Evolutionary conservation across 2,329 filamentous ascomycete species (phyloP), one percentile per base, ranked within the genome.

Genomic region (Chrysoporthe cubensis): DNA sequence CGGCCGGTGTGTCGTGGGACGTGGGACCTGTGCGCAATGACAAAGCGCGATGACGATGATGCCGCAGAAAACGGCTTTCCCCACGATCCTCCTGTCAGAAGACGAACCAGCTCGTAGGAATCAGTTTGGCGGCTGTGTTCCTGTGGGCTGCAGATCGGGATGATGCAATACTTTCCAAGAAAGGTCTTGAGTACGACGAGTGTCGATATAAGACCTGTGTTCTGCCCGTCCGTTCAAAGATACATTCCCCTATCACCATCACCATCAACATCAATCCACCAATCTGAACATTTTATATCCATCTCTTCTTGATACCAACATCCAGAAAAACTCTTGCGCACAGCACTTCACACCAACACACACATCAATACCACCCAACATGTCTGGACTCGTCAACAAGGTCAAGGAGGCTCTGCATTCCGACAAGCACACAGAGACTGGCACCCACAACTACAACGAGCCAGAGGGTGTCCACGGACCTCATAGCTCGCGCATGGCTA

Each of bases 311-410:
- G 37, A 26, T 18, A 42, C 16, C 7, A 40, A 58, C 34, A 42
- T 58, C 5, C 34, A 59, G 0, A 26, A 59, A 46, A 62, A 69
- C 44, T 48, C 56, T 4, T 26, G 26, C 26, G 21, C 58, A 21
- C 52, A 46, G 63, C 64, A 37, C 43, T 34, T 59, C 32, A 68
- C 52, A 72, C 59, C 54, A 34, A 62, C 57, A 26, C 26, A 26
- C 26, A 26, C 21, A 54, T n/a, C n/a, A 18, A 56, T 64, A 73
- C 64, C 68, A 74, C 60, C 67, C 80, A 87, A 70, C 75, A 88
- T 88, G 86, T 86, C 86, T 77, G 78, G 78, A 72, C 79, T 88
- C 74, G 77, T 87, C 75, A 84, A 88, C 81, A 88, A 88, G 79
- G 82, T 87, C 76, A 88, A 88, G 83, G 84, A 87, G 4, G 84